These are phyloP conservation scores for Septoria petroselini DNA, from an alignment of 2,329 filamentous ascomycete genomes.

Conservation along the genomic window DNA sequence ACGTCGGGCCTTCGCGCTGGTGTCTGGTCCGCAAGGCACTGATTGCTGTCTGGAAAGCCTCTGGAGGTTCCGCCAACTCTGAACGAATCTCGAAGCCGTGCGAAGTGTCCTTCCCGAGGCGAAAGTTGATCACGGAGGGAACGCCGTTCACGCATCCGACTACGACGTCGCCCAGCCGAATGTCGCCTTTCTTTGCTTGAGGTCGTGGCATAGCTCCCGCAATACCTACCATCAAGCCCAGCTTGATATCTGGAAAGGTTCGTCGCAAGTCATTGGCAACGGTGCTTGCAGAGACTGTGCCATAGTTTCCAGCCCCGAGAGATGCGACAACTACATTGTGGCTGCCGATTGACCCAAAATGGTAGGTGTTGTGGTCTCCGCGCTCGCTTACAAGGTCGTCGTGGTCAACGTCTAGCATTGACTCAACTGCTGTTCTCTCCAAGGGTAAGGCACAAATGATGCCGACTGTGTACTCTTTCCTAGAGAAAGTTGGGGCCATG, in stretches of 20 bases:
- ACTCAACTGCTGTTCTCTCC: neutral
- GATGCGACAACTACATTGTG: slow-evolving; percentile 30
- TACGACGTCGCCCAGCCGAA: slow-evolving; percentile 33
- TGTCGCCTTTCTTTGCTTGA: slow-evolving; percentile 19
- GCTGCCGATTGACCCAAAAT: slow-evolving; percentile 23
- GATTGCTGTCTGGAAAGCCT: slow-evolving; percentile 13
- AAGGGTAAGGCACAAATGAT: neutral
- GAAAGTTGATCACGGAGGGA: slow-evolving; percentile 28
- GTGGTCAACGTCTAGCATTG: neutral
- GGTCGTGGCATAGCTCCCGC: slow-evolving; percentile 25
- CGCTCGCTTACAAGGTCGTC: neutral
- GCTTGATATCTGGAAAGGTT: slow-evolving; percentile 1
- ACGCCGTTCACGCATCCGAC: slow-evolving; percentile 23
- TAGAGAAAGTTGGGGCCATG: no score
- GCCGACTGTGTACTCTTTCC: neutral
- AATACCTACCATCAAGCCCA: slow-evolving; percentile 29
- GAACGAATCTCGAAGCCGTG: neutral
- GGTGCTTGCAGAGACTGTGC: slow-evolving; percentile 19
- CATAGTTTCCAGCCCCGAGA: slow-evolving; percentile 20
- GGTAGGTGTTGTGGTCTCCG: slow-evolving; percentile 23
- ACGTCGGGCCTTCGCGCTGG: neutral
- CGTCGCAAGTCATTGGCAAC: slow-evolving; percentile 12
- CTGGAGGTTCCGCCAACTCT: slow-evolving; percentile 23
- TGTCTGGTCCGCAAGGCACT: slow-evolving; percentile 10
- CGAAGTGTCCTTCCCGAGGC: slow-evolving; percentile 23